These are phyloP conservation scores for Metarhizium guizhouense DNA, from an alignment of 2,329 filamentous ascomycete species.

Conservation along the genomic window DNA sequence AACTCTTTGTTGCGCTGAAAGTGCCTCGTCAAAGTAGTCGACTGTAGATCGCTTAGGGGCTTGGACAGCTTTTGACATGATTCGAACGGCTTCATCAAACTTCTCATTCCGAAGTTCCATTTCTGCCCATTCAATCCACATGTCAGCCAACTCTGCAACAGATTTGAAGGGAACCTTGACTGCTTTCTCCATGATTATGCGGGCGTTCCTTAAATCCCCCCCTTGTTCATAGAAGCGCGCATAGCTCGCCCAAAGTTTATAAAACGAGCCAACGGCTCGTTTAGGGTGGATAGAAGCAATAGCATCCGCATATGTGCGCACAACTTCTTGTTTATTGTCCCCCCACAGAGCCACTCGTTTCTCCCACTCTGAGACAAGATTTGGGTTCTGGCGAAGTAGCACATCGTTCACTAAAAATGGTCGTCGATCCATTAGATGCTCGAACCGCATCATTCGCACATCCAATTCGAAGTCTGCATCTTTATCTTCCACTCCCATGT, in stretches of 20 bases:
- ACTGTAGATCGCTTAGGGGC: slow-evolving; percentile 96
- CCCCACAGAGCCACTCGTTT: slow-evolving; percentile 95
- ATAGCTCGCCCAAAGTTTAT: slow-evolving; percentile 93
- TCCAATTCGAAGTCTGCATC: slow-evolving; percentile 90
- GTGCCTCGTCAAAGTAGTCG: slow-evolving; percentile 95
- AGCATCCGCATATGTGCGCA: slow-evolving; percentile 89
- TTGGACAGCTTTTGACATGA: slow-evolving; percentile 96
- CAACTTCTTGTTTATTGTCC: slow-evolving; percentile 82
- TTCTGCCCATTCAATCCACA: slow-evolving; percentile 99
- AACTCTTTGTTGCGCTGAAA: slow-evolving; percentile 90
- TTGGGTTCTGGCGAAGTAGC: slow-evolving; percentile 85
- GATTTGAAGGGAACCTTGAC: slow-evolving; percentile 97
- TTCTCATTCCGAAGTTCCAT: slow-evolving; percentile 95
- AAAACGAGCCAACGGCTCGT: slow-evolving; percentile 86
- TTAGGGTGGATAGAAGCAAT: slow-evolving; percentile 91
- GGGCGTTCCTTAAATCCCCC: slow-evolving; percentile 73
- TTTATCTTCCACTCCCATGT: slow-evolving; percentile 68
- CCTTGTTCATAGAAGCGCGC: slow-evolving; percentile 93
- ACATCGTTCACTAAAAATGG: slow-evolving; percentile 97
- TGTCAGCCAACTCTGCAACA: slow-evolving; percentile 91
- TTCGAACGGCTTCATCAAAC: slow-evolving; percentile 85
- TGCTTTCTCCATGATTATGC: slow-evolving; percentile 94
- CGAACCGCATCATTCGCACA: slow-evolving; percentile 94
- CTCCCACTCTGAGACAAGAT: slow-evolving; percentile 95
- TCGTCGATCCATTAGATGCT: slow-evolving; percentile 93